Percentiles rank a stretch among this genome's conserved stretches.
Evolutionary conservation across 768 basidiomycete species (phyloP).

Genomic region (Russula virescens): DNA sequence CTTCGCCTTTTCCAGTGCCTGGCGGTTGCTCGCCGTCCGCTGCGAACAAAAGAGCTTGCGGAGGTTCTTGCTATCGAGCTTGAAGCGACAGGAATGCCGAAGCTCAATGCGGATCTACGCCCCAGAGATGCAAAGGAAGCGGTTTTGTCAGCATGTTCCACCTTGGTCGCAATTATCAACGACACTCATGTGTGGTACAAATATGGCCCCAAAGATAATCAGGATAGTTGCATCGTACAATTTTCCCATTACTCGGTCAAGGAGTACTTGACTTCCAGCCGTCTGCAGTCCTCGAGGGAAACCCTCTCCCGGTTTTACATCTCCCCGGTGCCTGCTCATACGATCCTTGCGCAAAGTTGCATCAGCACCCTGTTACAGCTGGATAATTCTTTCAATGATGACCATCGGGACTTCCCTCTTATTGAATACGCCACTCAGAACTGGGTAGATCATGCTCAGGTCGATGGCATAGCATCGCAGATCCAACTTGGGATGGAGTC

Average conservation of each 20-base stretch:
- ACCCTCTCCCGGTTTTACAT: neutral
- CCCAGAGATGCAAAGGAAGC: neutral
- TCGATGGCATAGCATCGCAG: too few species aligned
- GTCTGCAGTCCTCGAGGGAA: neutral
- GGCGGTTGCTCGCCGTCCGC: neutral
- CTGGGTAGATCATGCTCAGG: neutral
- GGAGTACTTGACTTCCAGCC: conserved; percentile 7
- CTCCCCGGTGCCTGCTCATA: neutral
- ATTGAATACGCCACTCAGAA: neutral
- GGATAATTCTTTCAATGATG: too few species aligned
- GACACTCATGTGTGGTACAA: too few species aligned
- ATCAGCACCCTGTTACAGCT: neutral
- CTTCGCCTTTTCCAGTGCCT: neutral
- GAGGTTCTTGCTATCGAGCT: neutral
- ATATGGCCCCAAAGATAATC: too few species aligned
- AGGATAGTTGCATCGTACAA: too few species aligned
- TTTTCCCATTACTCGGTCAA: conserved; percentile 6
- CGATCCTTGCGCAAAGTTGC: conserved; percentile 4
- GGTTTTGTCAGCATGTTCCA: neutral
- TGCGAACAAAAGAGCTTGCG: neutral
- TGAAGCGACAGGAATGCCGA: neutral
- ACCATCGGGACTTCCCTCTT: neutral
- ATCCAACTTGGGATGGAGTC: too few species aligned
- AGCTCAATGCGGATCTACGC: neutral
- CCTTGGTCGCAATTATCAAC: neutral